A percentile compares a stretch with the other conserved stretches of the same genome.
These are phyloP conservation scores for Penicillium sp. DNA, from an alignment of 2,329 filamentous ascomycete genomes.

Conservation along the genomic window DNA sequence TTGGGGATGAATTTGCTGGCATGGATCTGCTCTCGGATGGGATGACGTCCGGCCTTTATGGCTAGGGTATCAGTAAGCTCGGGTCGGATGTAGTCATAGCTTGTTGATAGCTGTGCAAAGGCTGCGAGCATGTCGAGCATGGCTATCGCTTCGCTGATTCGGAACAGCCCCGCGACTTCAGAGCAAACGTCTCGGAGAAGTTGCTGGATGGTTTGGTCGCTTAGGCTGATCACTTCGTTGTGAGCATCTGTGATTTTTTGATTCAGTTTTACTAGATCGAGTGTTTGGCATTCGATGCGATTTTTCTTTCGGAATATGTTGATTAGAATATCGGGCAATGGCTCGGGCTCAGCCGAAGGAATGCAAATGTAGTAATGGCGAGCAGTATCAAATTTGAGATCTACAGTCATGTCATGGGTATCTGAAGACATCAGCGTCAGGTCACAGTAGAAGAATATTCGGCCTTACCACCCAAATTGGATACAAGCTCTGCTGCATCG, in stretches of 20 bases:
- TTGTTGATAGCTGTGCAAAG: conserved; percentile 73
- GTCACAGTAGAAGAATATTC: not conserved
- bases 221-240: conserved; percentile 79
- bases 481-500: conserved; percentile 71
- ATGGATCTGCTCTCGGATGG: conserved; percentile 73
- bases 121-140: conserved; percentile 82
- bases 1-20: conserved; percentile 76
- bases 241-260: conserved; percentile 76
- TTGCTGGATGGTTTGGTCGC: conserved; percentile 71
- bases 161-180: conserved; percentile 73
- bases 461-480: conserved; percentile 62
- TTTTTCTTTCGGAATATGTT: conserved; percentile 73
- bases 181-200: conserved; percentile 71
- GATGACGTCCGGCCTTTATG: conserved; percentile 73
- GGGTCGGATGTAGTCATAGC: conserved; percentile 67
- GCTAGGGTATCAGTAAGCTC: conserved; percentile 68
- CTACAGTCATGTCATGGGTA: conserved; percentile 59
- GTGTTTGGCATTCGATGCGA: conserved; percentile 82
- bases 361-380: conserved; percentile 80
- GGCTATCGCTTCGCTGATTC: conserved; percentile 80
- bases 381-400: conserved; percentile 72
- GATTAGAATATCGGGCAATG: conserved; percentile 69
- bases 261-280: conserved; percentile 80
- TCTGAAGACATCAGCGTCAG: conserved; percentile 43
- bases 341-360: conserved; percentile 60